Base-by-base conservation (phyloP, 1,284 basidiomycete genomes). In the Microbotryomycetes sp. region DNA sequence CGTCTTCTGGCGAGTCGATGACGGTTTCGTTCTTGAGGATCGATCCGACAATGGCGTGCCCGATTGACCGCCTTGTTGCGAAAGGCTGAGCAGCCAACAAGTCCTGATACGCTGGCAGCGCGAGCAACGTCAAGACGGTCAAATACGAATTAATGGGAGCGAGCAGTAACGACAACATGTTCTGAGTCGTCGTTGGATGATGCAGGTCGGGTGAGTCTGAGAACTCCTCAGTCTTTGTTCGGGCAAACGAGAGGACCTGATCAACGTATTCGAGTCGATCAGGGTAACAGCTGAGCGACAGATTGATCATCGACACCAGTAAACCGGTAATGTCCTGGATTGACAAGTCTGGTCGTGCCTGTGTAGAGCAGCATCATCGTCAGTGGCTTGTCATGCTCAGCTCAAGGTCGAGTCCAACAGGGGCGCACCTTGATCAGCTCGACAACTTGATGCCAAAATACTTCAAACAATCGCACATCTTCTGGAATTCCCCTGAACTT, bases 381-480 rank as follows among this genome's bases (percentile, higher is more conserved):
- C 16, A 23, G 46, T 9, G 48, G n/a, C 36, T 45, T 16, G 60
- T 49, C 36, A 23, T 59, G 4, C 7, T 46, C 50, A 32, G 22
- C 26, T n/a, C 0, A 30, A 53, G 51, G 45, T 57, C 16, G 22
- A 50, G 30, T 54, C 26, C 9, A 25, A 22, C 22, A 54, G 14
- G 47, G 59, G 32, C 61, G 53, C 57, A 89, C 91, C 82, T 92
- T 92, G 80, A 97, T 92, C 36, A 97, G 83, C 74, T 93, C 87
- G 7, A 96, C 92, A n/a, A 97, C 89, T 75, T 97, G 93, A 68
- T 89, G 86, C 93, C 92, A 97, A 76, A 97, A 97, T 14, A 97
- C 90, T 75, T 97, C 93, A 67, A 97, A 97, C 57, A 97, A 76
- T 72, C 86, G 87, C 32, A 93, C 92, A 69, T 94, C 83, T 75